phyloP scores from a whole-genome alignment of 2,329 filamentous ascomycete genomes.

The Berkeleyomyces rouxiae region DNA sequence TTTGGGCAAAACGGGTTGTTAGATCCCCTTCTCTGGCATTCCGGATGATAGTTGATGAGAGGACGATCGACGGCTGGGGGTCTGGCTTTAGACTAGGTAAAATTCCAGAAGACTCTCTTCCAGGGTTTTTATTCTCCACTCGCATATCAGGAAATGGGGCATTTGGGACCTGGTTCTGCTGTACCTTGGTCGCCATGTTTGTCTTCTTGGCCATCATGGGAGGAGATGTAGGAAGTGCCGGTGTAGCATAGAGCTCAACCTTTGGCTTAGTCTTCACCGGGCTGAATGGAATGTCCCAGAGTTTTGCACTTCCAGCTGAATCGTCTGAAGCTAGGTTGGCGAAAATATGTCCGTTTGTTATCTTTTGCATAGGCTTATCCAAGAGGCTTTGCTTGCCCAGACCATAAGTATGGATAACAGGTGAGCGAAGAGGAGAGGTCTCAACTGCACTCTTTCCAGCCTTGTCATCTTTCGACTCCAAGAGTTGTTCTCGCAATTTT shows the following conservation, averaged over 20 bases:
- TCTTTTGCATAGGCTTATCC: neutral
- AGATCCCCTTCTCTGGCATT: too few relatives aligned
- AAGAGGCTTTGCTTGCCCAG: neutral
- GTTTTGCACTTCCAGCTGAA: neutral
- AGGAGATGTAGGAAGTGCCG: neutral
- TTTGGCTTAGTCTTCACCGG: neutral
- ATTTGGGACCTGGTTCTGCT: neutral
- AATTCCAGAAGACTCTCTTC: neutral
- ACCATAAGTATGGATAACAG: neutral
- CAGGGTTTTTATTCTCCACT: neutral
- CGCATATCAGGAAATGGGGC: neutral
- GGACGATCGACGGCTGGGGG: neutral
- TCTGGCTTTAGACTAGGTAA: neutral
- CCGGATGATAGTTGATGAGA: neutral
- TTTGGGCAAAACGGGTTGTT: too few relatives aligned
- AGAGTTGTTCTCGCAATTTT: neutral
- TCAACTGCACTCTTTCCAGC: neutral
- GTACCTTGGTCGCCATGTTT: neutral
- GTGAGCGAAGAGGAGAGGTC: neutral
- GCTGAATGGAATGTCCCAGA: slow-evolving; percentile 2
- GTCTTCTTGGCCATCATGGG: neutral
- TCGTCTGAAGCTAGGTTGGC: neutral
- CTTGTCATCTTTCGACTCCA: neutral
- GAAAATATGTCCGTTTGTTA: neutral
- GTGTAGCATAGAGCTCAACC: neutral